Evolutionary conservation across 352 stramenopile species (phyloP).

Genomic region (Phytophthora fragariaefolia): DNA sequence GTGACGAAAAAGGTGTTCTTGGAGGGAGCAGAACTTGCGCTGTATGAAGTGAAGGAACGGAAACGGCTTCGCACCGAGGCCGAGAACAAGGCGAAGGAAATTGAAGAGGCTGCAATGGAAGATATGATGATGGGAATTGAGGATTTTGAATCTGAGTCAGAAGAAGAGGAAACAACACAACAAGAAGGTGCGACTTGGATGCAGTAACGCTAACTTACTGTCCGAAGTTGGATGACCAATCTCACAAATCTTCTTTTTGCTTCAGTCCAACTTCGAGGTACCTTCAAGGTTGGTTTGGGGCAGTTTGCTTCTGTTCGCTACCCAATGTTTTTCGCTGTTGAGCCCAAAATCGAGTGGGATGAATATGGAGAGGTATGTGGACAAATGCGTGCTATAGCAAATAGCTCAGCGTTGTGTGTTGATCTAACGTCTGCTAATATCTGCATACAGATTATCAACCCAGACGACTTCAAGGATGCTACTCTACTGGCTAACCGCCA

Average conservation of each 20-base stretch:
- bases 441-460: constrained; percentile 70
- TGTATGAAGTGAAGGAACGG: constrained; percentile 88
- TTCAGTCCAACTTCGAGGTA: constrained; percentile 79
- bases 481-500: constrained; percentile 68
- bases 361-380: constrained; percentile 82
- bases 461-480: constrained; percentile 85
- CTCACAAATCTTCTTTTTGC: background rate
- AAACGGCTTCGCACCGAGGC: constrained; percentile 83
- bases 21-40: constrained; percentile 85
- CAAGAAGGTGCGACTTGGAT: constrained; percentile 58
- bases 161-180: constrained; percentile 67
- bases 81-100: constrained; percentile 89
- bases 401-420: too few relatives aligned
- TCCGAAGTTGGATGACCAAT: background rate
- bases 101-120: constrained; percentile 90
- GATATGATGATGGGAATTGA: constrained; percentile 93
- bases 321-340: constrained; percentile 89
- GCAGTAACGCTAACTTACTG: background rate
- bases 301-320: constrained; percentile 87
- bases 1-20: constrained; percentile 79
- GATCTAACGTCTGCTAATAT: background rate
- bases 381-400: background rate
- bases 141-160: constrained; percentile 87
- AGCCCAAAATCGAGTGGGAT: constrained; percentile 90
- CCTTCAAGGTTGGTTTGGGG: constrained; percentile 87